phyloP scores from a whole-genome alignment of 2,329 filamentous ascomycete genomes.

The Bipolaris cookei region DNA sequence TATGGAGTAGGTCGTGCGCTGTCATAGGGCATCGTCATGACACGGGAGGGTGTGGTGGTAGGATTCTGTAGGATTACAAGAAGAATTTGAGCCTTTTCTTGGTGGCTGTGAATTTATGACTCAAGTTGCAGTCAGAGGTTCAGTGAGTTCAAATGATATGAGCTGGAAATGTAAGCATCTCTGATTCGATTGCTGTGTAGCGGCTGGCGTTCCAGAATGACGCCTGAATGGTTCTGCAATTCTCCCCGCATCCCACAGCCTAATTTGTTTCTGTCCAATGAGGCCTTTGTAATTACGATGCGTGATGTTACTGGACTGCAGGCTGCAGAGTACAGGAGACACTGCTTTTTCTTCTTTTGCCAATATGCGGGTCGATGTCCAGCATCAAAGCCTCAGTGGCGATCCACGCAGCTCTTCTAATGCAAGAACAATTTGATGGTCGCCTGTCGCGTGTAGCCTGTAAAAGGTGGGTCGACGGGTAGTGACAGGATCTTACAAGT shows the following conservation, averaged over 20 bases:
- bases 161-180: neutral
- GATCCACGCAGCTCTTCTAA: neutral
- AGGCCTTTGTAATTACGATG: constrained; percentile 21
- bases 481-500: constrained; percentile 15
- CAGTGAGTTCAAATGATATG: neutral
- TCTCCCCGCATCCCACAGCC: neutral
- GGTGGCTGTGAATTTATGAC: neutral
- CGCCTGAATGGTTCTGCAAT: neutral
- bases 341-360: neutral
- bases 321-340: neutral
- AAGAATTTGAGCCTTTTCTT: too few relatives aligned
- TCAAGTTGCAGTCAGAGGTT: neutral
- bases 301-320: neutral
- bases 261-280: constrained; percentile 19
- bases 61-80: neutral
- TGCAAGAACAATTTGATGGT: neutral
- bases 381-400: neutral
- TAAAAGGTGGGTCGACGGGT: constrained; percentile 6
- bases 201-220: neutral
- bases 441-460: constrained; percentile 17
- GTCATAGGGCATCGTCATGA: neutral
- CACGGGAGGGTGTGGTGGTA: neutral
- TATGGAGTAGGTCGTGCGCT: neutral
- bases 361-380: neutral
- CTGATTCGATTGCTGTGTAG: neutral